phyloP scores from a whole-genome alignment of 768 basidiomycete genomes.

The Trametes gibbosa region DNA sequence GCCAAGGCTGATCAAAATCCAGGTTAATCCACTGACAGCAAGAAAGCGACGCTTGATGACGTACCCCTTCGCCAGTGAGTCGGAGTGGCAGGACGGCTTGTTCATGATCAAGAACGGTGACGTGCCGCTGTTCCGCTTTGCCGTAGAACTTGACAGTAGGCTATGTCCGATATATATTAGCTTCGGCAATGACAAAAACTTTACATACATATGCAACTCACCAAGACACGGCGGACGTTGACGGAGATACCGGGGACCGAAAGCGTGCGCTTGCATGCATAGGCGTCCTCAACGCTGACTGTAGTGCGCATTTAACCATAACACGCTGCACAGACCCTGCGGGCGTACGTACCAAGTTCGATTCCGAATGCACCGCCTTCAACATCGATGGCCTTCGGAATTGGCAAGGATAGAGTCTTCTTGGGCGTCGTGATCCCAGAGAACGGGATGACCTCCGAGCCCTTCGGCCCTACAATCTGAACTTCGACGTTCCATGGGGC shows the following conservation, averaged over 20 bases:
- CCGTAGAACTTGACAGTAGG: constrained; percentile 89
- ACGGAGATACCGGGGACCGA: constrained; percentile 77
- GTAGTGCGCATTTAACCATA: background rate
- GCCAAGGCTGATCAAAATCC: constrained; percentile 70
- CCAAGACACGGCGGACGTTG: constrained; percentile 80
- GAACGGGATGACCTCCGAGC: constrained; percentile 57
- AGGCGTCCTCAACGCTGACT: constrained; percentile 86
- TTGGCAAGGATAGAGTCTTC: constrained; percentile 59
- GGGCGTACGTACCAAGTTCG: constrained; percentile 54
- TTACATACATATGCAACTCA: constrained; percentile 33
- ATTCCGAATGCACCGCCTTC: constrained; percentile 80
- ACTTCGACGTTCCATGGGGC: constrained; percentile 88
- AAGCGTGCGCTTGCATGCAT: constrained; percentile 78
- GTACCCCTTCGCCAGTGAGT: constrained; percentile 86
- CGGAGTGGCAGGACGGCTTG: constrained; percentile 72
- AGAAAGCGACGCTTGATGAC: constrained; percentile 25
- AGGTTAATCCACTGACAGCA: background rate
- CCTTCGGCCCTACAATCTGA: constrained; percentile 72
- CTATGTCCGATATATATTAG: constrained; percentile 53
- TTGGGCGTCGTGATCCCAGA: constrained; percentile 52
- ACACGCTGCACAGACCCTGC: background rate
- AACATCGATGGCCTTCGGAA: constrained; percentile 61
- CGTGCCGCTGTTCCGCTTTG: constrained; percentile 49
- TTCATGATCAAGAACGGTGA: constrained; percentile 74
- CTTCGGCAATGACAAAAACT: background rate